Base-by-base conservation (phyloP, 306 rosid species). In the Senna tora region DNA sequence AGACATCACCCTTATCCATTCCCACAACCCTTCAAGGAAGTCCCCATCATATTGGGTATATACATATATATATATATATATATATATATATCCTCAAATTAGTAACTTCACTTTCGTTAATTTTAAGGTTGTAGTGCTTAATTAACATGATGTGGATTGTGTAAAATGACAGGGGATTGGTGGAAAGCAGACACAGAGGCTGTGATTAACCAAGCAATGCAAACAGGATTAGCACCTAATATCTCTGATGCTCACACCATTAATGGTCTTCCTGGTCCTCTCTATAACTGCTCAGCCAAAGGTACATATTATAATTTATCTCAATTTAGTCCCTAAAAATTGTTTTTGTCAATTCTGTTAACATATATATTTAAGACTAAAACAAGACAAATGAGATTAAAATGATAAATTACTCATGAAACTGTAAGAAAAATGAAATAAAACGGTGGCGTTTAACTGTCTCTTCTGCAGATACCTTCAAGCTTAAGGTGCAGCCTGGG, bases 101-200 rank as follows among this genome's bases (percentile, higher is more conserved):
- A n/a, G 2, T 25, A 13, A 6, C 11, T 52, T 46, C 0, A 5
- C 21, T 33, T 75, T 17, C 62, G 30, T 25, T n/a, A 33, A 57
- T 39, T 32, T 67, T 69, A 19, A 9, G 28, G 7, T 11, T 9
- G 13, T 41, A n/a, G 5, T 20, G n/a, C n/a, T n/a, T n/a, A n/a
- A n/a, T n/a, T n/a, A 52, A 36, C 14, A 16, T 41, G 17, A n/a
- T n/a, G n/a, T n/a, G 61, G 1, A 22, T 78, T 58, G 72, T 47
- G 21, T 75, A 42, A 19, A 58, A 75, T 73, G 82, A 58, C 76
- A 90, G 96, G 96, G 49, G 96, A 87, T 4, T 90, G 92, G 92
- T 90, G 96, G 96, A 90, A 85, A 59, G 89, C 89, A 11, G 88
- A 90, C 78, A 87, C 96, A 51, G 96, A 87, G 70, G 46, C 72